Conservation (phyloP, 257 asterid species). For the Echites panduratus region DNA sequence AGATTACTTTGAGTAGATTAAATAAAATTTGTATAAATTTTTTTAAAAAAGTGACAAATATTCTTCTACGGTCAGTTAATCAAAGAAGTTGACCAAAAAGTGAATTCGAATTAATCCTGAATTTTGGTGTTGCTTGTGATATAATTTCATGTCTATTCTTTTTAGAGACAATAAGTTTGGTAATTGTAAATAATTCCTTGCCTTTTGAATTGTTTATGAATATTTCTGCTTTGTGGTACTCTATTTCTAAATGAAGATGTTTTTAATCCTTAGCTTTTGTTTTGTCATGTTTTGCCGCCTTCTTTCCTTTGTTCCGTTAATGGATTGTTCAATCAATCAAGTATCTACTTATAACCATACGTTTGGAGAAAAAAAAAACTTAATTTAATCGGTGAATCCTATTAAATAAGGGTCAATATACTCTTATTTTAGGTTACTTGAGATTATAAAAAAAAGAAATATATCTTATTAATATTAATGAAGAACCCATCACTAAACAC, state of each 20-base stretch:
- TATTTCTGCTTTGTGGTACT: neutral
- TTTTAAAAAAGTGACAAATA: neutral
- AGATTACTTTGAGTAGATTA: too few species aligned
- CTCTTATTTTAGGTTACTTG: too few species aligned
- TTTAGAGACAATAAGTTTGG: neutral
- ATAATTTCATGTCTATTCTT: neutral
- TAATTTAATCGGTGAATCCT: too few species aligned
- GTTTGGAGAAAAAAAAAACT: too few species aligned
- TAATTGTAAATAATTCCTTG: conserved; percentile 9
- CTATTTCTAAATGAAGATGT: neutral
- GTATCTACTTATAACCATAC: too few species aligned
- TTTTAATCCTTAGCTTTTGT: neutral
- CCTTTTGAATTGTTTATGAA: neutral
- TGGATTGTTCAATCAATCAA: too few species aligned
- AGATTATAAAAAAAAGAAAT: too few species aligned
- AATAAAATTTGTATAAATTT: too few species aligned
- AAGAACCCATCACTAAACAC: too few species aligned
- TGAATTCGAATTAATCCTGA: neutral
- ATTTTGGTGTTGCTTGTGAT: neutral
- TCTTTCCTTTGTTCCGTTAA: neutral
- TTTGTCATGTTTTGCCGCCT: neutral
- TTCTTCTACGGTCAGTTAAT: neutral
- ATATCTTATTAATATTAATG: too few species aligned
- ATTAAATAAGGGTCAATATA: too few species aligned
- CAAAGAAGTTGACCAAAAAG: neutral